These are phyloP conservation scores for Petrea volubilis DNA, from an alignment of 257 asterid genomes.

Conservation along the genomic window DNA sequence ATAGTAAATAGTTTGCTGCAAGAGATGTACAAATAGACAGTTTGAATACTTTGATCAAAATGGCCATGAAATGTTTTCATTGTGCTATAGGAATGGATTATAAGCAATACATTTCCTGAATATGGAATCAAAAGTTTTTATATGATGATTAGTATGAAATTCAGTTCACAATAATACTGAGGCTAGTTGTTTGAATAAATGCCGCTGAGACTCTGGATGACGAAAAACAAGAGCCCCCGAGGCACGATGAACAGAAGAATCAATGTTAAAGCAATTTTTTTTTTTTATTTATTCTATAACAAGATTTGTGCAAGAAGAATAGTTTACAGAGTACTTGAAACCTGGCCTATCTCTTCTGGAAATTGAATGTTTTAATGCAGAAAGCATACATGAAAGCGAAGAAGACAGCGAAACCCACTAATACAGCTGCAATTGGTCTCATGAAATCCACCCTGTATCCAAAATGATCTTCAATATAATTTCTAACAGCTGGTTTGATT, in stretches of 20 bases:
- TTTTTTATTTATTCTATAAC: neutral
- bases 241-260: too few relatives aligned
- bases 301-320: neutral
- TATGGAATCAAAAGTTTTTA: neutral
- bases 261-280: too few relatives aligned
- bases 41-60: too few relatives aligned
- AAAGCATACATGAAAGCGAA: constrained; percentile 60
- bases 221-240: too few relatives aligned
- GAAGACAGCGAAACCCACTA: constrained; percentile 50
- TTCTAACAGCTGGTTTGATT: constrained; percentile 29
- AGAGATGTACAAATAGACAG: too few relatives aligned
- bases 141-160: neutral
- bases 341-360: constrained; percentile 46
- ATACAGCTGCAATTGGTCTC: constrained; percentile 51
- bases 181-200: too few relatives aligned
- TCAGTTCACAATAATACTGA: too few relatives aligned
- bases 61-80: too few relatives aligned
- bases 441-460: constrained; percentile 52
- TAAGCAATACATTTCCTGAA: neutral
- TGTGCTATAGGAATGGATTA: neutral
- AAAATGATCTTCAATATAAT: constrained; percentile 39
- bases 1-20: too few relatives aligned
- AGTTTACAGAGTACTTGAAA: neutral
- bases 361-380: constrained; percentile 59
- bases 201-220: too few relatives aligned